phyloP scores from a whole-genome alignment of 306 rosid genomes.

The Vigna mungo region DNA sequence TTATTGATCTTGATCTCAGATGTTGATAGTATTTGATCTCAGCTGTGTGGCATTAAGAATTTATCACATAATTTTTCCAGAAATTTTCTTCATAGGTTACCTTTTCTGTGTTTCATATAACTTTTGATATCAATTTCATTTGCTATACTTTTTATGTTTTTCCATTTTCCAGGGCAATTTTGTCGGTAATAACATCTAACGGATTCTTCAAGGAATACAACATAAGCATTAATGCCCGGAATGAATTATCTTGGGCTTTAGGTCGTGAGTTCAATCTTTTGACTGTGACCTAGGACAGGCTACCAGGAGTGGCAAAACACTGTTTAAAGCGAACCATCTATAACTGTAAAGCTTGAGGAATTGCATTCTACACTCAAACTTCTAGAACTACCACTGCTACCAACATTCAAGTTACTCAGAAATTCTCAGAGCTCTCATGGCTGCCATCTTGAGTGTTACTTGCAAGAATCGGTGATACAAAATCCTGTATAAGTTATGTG shows the following conservation, averaged over 20 bases:
- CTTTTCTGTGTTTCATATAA: neutral
- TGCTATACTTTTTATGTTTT: constrained; percentile 37
- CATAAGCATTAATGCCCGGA: constrained; percentile 62
- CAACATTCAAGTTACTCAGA: constrained; percentile 8
- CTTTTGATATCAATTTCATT: constrained; percentile 1
- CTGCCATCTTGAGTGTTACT: constrained; percentile 22
- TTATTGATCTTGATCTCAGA: constrained; percentile 10
- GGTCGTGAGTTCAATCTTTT: constrained; percentile 77
- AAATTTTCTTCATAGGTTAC: too few species aligned
- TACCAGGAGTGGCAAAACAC: constrained; percentile 45
- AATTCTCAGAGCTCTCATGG: constrained; percentile 7
- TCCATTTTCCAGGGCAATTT: constrained; percentile 66
- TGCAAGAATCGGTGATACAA: constrained; percentile 30
- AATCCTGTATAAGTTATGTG: neutral
- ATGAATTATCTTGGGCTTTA: constrained; percentile 69
- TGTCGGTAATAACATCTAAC: constrained; percentile 70
- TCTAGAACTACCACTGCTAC: constrained; percentile 5
- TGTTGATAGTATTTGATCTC: too few species aligned
- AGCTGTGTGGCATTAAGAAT: neutral
- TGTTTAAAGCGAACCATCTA: neutral
- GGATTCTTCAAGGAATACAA: constrained; percentile 85
- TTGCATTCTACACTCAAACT: constrained; percentile 28
- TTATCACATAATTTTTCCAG: neutral
- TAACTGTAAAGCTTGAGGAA: constrained; percentile 23
- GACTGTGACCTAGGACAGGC: constrained; percentile 51